These are phyloP conservation scores for Silene conica DNA, from an alignment of 148 eudicot genomes.

Conservation along the genomic window DNA sequence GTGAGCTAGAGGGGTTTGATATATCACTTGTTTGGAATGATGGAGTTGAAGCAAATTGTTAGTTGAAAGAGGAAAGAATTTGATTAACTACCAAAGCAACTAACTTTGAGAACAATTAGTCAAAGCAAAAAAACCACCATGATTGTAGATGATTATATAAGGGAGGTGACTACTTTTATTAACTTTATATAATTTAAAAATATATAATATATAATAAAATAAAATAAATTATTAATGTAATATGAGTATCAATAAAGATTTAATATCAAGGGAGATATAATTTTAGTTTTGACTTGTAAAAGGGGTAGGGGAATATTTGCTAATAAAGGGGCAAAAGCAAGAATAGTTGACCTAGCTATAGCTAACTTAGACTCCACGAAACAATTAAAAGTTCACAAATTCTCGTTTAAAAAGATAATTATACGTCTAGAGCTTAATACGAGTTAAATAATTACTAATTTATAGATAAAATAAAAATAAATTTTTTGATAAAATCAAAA, in stretches of 20 bases:
- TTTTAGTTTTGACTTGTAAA: constrained; percentile 23
- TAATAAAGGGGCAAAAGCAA: background rate
- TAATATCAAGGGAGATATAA: background rate
- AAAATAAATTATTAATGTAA: too few relatives aligned
- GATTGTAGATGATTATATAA: background rate
- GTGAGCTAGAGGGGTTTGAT: background rate
- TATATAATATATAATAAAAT: too few relatives aligned
- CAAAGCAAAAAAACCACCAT: constrained; percentile 16
- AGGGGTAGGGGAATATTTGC: constrained; percentile 12
- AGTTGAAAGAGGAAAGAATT: background rate
- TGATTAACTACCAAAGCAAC: background rate
- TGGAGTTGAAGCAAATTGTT: background rate
- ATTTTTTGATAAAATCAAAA: too few relatives aligned
- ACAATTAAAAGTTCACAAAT: background rate
- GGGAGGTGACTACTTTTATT: background rate
- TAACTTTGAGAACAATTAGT: constrained; percentile 1
- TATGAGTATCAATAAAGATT: background rate
- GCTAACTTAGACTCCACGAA: constrained; percentile 25
- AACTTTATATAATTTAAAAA: too few relatives aligned
- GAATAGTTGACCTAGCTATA: constrained; percentile 6
- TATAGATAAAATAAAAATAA: too few relatives aligned
- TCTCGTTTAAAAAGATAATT: too few relatives aligned
- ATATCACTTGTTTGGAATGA: background rate
- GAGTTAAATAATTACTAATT: too few relatives aligned
- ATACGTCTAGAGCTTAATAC: too few relatives aligned